Conservation (phyloP, 441 rosid species). For the Manihot esculenta region DNA sequence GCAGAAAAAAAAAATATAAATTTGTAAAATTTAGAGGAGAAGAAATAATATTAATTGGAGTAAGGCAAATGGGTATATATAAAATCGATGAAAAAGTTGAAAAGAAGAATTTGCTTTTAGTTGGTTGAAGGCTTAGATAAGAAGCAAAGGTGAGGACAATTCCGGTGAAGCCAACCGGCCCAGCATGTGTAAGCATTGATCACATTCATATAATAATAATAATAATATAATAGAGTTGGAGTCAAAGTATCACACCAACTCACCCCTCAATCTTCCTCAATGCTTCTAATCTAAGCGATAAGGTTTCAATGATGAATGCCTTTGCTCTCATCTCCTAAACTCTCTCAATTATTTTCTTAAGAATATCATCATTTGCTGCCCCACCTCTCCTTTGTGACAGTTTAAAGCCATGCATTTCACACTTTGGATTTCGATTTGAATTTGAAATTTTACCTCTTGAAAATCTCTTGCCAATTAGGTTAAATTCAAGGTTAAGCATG, state of each 20-base stretch:
- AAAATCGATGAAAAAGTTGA: background rate
- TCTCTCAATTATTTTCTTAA: background rate
- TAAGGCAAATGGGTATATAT: too few species aligned
- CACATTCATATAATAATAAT: too few species aligned
- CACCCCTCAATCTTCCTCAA: too few species aligned
- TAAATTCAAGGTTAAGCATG: too few species aligned
- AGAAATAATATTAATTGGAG: too few species aligned
- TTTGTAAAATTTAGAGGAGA: too few species aligned
- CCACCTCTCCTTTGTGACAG: background rate
- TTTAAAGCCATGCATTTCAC: background rate
- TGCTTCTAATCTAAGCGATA: slow-evolving; percentile 26
- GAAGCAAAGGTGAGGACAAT: slow-evolving; percentile 8
- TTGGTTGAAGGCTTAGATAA: slow-evolving; percentile 6
- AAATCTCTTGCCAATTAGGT: too few species aligned
- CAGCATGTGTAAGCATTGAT: slow-evolving; percentile 12
- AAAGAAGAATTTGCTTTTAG: background rate
- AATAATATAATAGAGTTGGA: too few species aligned
- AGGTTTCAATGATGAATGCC: background rate
- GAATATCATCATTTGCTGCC: background rate
- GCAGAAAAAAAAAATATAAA: too few species aligned
- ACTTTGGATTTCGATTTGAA: background rate
- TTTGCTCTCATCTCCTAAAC: background rate
- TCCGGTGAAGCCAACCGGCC: background rate
- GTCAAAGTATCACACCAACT: too few species aligned
- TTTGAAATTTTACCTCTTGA: background rate